A percentile compares a stretch with the other conserved stretches of the same genome.
phyloP scores from a whole-genome alignment of 495 filamentous ascomycete genomes.

The Apiosordaria backusii region DNA sequence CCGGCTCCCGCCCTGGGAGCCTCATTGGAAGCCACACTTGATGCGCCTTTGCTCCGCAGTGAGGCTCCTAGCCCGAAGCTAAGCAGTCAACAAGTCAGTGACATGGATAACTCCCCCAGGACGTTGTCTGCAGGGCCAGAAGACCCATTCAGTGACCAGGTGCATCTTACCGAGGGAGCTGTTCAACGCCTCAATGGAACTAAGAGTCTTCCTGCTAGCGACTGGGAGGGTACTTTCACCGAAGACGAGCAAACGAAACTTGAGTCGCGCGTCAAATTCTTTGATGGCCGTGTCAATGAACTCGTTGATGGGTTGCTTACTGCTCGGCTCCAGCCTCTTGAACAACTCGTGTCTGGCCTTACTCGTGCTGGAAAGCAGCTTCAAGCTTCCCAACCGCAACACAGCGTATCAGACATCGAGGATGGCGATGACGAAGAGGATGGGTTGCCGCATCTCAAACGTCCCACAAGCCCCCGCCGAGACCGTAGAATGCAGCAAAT shows the following conservation, averaged over 20 bases:
- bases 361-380: slow-evolving; percentile 48
- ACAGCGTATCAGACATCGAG: slow-evolving; percentile 62
- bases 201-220: slow-evolving; percentile 67
- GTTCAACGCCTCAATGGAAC: slow-evolving; percentile 63
- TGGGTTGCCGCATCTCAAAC: slow-evolving; percentile 62
- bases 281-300: slow-evolving; percentile 81
- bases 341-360: slow-evolving; percentile 70
- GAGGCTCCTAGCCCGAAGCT: slow-evolving; percentile 77
- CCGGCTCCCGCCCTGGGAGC: slow-evolving; percentile 33
- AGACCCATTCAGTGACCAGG: slow-evolving; percentile 48
- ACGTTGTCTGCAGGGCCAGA: slow-evolving; percentile 41
- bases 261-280: slow-evolving; percentile 68
- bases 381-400: slow-evolving; percentile 42
- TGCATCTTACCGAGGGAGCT: slow-evolving; percentile 48
- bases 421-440: slow-evolving; percentile 97
- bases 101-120: slow-evolving; percentile 31
- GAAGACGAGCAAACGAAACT: slow-evolving; percentile 79
- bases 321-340: slow-evolving; percentile 70
- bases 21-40: slow-evolving; percentile 36
- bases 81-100: slow-evolving; percentile 48
- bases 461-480: slow-evolving; percentile 61
- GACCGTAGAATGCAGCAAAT: slow-evolving; percentile 83
- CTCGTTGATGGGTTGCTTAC: slow-evolving; percentile 77
- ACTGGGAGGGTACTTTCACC: slow-evolving; percentile 87
- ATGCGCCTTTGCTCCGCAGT: slow-evolving; percentile 56